Evolutionary conservation across 1,284 basidiomycete species (phyloP).

Genomic region (Sutorius eximius): DNA sequence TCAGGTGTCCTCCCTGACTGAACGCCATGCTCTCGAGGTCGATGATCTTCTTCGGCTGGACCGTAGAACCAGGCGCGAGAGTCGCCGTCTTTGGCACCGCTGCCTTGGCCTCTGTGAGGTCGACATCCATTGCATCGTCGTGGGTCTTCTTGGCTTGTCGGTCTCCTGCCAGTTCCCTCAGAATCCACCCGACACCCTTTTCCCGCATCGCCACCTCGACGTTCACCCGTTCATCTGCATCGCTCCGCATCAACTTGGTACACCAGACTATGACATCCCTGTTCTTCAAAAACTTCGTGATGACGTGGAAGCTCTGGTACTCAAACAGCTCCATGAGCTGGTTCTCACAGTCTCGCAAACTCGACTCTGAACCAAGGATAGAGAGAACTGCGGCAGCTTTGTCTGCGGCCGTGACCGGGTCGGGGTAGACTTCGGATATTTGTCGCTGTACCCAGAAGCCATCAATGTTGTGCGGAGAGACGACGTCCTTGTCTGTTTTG

Average conservation of each 20-base stretch:
- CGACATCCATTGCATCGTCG: constrained; percentile 78
- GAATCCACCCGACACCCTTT: constrained; percentile 94
- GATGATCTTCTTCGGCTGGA: constrained; percentile 83
- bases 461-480: constrained; percentile 91
- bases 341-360: constrained; percentile 94
- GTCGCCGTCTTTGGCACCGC: constrained; percentile 84
- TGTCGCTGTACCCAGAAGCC: constrained; percentile 99
- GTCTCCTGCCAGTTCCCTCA: constrained; percentile 84
- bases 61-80: constrained; percentile 83
- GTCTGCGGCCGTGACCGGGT: constrained; percentile 92
- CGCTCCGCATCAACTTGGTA: constrained; percentile 90
- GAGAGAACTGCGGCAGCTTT: constrained; percentile 87
- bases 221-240: constrained; percentile 89
- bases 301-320: constrained; percentile 90
- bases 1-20: constrained; percentile 92
- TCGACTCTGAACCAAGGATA: constrained; percentile 88
- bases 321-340: constrained; percentile 97
- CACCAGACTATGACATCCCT: constrained; percentile 98
- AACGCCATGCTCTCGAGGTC: constrained; percentile 97
- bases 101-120: constrained; percentile 47
- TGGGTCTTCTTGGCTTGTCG: constrained; percentile 55
- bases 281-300: constrained; percentile 92
- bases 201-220: constrained; percentile 98
- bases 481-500: constrained; percentile 73
- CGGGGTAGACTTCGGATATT: constrained; percentile 87